A percentile compares a stretch with the other conserved stretches of the same genome.
Conservation (phyloP, 345 rosid genomes). For the Lumnitzera racemosa region DNA sequence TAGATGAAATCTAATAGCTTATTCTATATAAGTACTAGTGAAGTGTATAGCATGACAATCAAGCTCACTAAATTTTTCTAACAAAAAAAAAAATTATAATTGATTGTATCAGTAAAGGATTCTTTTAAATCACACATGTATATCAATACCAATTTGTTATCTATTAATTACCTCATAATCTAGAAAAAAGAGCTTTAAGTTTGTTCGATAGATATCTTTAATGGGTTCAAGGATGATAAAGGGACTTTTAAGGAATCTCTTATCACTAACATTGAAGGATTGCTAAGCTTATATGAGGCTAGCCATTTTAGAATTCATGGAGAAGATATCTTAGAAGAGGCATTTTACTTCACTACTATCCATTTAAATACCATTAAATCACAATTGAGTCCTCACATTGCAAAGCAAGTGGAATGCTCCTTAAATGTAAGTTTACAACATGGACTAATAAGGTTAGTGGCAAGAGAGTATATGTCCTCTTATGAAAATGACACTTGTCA, state of each 20-base stretch:
- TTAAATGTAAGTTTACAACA: conserved; percentile 3
- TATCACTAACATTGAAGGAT: conserved; percentile 5
- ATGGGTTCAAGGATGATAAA: conserved; percentile 11
- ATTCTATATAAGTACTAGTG: no score
- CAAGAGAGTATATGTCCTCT: not conserved
- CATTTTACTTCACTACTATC: conserved; percentile 7
- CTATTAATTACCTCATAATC: no score
- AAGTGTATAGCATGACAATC: no score
- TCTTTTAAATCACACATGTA: no score
- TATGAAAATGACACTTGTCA: no score
- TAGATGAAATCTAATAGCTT: no score
- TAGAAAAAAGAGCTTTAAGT: not conserved
- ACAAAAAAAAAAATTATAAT: no score
- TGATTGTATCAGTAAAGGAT: no score
- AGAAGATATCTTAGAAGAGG: conserved; percentile 16
- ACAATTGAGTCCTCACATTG: no score
- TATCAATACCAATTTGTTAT: not conserved
- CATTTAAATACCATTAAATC: not conserved
- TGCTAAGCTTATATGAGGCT: conserved; percentile 25
- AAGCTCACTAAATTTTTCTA: no score
- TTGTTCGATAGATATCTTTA: conserved; percentile 12
- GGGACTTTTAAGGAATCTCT: conserved; percentile 18
- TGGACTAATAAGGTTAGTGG: conserved; percentile 13
- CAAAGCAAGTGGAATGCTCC: not conserved
- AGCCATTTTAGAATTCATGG: conserved; percentile 10